Percentiles rank a stretch among this genome's conserved stretches.
Conservation (phyloP, 2,329 filamentous ascomycete species). For the Dactylellina haptotyla region DNA sequence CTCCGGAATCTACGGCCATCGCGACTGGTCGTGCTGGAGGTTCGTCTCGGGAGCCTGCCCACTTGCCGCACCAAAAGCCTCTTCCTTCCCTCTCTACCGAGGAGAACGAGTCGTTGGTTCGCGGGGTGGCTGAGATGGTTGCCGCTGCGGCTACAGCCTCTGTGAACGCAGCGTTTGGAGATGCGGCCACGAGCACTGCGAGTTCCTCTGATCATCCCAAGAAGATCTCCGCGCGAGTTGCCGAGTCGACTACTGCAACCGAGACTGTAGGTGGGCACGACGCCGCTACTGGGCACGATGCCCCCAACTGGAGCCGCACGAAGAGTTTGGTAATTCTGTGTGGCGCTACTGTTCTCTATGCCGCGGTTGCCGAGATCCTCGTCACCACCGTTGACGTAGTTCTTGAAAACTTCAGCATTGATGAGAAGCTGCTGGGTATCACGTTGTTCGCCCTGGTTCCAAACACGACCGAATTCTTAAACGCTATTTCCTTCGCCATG, state of each 20-base stretch:
- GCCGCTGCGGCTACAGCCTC: conserved; percentile 88
- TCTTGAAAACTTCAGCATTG: conserved; percentile 85
- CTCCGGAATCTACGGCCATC: conserved; percentile 26
- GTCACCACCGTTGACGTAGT: conserved; percentile 99
- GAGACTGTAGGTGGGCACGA: conserved; percentile 56
- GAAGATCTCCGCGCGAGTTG: conserved; percentile 59
- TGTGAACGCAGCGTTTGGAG: conserved; percentile 53
- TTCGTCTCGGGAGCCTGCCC: conserved; percentile 75
- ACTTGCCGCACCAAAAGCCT: conserved; percentile 62
- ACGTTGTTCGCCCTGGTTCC: conserved; percentile 96
- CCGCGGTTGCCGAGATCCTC: conserved; percentile 95
- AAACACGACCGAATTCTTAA: conserved; percentile 98
- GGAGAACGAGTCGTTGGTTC: conserved; percentile 81
- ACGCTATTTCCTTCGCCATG: conserved; percentile 99
- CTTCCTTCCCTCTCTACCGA: conserved; percentile 80
- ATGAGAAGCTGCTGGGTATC: conserved; percentile 97
- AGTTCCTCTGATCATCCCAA: conserved; percentile 53
- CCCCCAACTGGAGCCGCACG: conserved; percentile 94
- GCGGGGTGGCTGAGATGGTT: conserved; percentile 91
- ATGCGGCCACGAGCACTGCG: conserved; percentile 42
- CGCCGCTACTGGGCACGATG: conserved; percentile 78
- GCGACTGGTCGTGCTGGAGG: conserved; percentile 72
- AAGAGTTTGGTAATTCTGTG: conserved; percentile 92
- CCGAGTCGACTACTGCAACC: conserved; percentile 54
- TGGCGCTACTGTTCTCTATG: conserved; percentile 88